Conservation (phyloP, 495 filamentous ascomycete genomes). For the Lepidopterella palustris region DNA sequence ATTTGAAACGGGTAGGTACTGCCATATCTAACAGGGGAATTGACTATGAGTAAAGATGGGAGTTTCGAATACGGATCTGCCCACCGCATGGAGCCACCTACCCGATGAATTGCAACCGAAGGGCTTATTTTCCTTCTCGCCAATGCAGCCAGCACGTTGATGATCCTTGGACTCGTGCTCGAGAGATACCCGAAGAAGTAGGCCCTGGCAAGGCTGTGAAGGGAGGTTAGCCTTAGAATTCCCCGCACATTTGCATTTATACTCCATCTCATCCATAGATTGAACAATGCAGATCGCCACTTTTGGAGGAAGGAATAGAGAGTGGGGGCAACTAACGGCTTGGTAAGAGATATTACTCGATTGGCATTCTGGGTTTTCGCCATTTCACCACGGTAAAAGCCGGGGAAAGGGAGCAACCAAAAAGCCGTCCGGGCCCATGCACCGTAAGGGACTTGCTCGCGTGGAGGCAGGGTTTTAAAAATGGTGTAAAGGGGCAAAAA, state of each 20-base stretch:
- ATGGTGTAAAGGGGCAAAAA: neutral
- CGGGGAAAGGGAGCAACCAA: neutral
- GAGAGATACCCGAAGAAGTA: slow-evolving; percentile 72
- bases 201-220: slow-evolving; percentile 58
- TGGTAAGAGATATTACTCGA: neutral
- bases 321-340: slow-evolving; percentile 15
- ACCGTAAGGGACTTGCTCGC: neutral
- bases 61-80: neutral
- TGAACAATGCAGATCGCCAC: no score
- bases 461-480: neutral
- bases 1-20: no score
- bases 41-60: neutral
- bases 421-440: neutral
- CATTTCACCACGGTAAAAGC: slow-evolving; percentile 1
- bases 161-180: slow-evolving; percentile 57
- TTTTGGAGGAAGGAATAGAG: neutral
- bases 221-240: neutral
- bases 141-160: slow-evolving; percentile 46
- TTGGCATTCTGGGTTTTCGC: neutral
- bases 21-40: neutral
- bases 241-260: neutral
- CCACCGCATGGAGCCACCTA: slow-evolving; percentile 27
- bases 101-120: slow-evolving; percentile 38
- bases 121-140: slow-evolving; percentile 44
- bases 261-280: neutral